Base-by-base conservation (phyloP, 257 asterid species). In the Linaria vulgaris region DNA sequence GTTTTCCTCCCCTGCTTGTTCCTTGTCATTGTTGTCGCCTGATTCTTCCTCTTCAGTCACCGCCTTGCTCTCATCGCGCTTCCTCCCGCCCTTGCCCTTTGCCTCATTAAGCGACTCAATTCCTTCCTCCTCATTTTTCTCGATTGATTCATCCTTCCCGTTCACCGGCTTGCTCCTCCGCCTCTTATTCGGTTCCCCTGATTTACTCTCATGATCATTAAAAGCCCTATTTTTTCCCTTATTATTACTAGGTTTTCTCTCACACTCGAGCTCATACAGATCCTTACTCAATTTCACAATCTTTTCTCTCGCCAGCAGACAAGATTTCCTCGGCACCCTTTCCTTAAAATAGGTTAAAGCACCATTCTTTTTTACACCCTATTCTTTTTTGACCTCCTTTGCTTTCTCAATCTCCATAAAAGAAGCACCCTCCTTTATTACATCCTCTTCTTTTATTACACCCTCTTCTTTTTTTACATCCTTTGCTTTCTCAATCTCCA, bases 241-340 rank as follows among this genome's bases (percentile, higher is more conserved):
- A 1, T 1, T 62, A 47, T 59, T n/a, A n/a, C n/a, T n/a, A n/a
- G 64, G 56, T 20, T 59, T 73, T 58, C 50, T 63, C n/a, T 45
- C 66, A 56, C 20, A 53, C 67, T 74, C 80, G 25, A 3, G 6
- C 3, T 27, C 34, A 27, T 6, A 27, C 6, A 20, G 16, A 23
- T 61, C 67, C 66, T 65, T n/a, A n/a, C 73, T 68, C 72, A 71
- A 41, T 48, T 58, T 59, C 68, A 9, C 65, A 17, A 76, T 63
- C 76, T 77, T 80, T 76, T 61, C 72, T 43, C 55, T 72, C 1
- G 78, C 80, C 71, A 68, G 48, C 64, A 43, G 70, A 30, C 66
- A 60, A 45, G 64, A 72, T 38, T 58, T 72, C 67, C 61, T 47
- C 56, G 80, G 72, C 15, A 58, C 64, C 53, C 80, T 79, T 66